Conservation (phyloP, 2,329 filamentous ascomycete species). For the Diaporthe batatas region DNA sequence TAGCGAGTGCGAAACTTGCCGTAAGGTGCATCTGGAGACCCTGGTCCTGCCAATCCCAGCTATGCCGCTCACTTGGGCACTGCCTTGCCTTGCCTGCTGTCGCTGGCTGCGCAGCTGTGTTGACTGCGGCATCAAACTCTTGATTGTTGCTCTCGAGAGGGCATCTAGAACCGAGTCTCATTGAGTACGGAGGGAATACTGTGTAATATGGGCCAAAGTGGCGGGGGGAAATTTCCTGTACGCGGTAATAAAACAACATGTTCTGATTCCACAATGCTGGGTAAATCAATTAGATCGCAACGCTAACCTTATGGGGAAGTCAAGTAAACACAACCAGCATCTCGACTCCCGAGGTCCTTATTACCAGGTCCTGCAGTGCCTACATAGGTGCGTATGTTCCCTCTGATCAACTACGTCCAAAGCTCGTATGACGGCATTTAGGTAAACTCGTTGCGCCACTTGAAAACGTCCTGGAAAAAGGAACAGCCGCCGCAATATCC, state of each 20-base stretch:
- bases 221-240: neutral
- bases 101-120: neutral
- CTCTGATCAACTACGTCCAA: too few species aligned
- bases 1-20: constrained; percentile 24
- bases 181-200: too few species aligned
- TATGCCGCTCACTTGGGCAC: neutral
- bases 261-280: neutral
- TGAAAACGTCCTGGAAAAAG: neutral
- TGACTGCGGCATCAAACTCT: neutral
- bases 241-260: neutral
- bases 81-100: neutral
- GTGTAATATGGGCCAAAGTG: neutral
- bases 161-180: neutral
- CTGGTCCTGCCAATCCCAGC: neutral
- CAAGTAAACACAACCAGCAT: neutral
- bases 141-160: neutral
- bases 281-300: neutral
- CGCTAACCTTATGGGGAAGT: constrained; percentile 15
- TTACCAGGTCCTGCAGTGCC: neutral
- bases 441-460: neutral
- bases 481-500: neutral
- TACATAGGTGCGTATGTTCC: neutral
- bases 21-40: neutral
- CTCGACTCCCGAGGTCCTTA: too few species aligned
- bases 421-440: too few species aligned